Conservation (phyloP, 2,329 filamentous ascomycete species). For the Fusarium liriodendri region DNA sequence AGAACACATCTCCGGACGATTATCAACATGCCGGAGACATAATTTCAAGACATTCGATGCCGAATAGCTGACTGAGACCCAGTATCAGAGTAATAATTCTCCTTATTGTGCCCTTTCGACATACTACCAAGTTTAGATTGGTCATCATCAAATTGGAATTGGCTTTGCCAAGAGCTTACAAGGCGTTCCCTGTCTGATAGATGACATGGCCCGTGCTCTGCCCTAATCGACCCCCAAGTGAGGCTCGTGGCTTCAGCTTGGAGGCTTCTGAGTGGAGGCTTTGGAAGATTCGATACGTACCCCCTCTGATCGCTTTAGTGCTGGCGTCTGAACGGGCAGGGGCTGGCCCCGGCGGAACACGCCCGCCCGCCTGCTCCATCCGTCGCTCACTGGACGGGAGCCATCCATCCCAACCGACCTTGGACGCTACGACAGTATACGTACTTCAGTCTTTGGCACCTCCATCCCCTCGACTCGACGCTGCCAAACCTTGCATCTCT, state of each 20-base stretch:
- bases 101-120: slow-evolving; percentile 20
- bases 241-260: slow-evolving; percentile 36
- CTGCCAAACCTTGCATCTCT: slow-evolving; percentile 18
- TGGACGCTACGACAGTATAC: slow-evolving; percentile 13
- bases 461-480: not conserved
- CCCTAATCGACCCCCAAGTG: slow-evolving; percentile 34
- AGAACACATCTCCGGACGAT: not conserved
- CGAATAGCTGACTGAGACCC: slow-evolving; percentile 1
- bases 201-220: slow-evolving; percentile 32
- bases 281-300: slow-evolving; percentile 27
- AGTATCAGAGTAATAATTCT: slow-evolving; percentile 3
- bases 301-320: slow-evolving; percentile 28
- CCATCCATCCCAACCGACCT: slow-evolving; percentile 15
- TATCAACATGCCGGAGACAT: not conserved
- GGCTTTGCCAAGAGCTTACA: slow-evolving; percentile 16
- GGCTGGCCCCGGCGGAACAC: slow-evolving; percentile 18
- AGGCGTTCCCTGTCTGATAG: slow-evolving; percentile 33
- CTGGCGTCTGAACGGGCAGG: slow-evolving; percentile 26
- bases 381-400: slow-evolving; percentile 12
- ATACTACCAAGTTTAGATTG: slow-evolving; percentile 30
- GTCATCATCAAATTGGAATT: slow-evolving; percentile 30
- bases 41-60: not conserved
- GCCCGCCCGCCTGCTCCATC: not conserved
- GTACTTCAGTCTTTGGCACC: slow-evolving; percentile 14
- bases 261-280: slow-evolving; percentile 27